Percentiles rank a stretch among this genome's conserved stretches.
These are phyloP conservation scores for Leucaena leucocephala DNA, from an alignment of 306 rosid species.

Conservation along the genomic window DNA sequence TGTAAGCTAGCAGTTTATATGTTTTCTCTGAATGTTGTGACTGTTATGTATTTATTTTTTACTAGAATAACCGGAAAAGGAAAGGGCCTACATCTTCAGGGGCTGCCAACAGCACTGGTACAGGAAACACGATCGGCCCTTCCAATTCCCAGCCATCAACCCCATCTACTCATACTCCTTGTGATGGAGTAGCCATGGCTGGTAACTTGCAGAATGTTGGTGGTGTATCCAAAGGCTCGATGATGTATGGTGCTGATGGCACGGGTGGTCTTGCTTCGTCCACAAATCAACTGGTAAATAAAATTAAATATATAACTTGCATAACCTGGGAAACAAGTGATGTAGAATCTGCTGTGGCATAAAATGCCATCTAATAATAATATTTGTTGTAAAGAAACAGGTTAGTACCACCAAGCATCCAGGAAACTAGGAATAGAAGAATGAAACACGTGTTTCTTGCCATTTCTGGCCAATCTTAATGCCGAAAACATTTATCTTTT, in stretches of 20 bases:
- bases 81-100: conserved; percentile 96
- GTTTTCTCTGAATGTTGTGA: conserved; percentile 33
- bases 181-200: conserved; percentile 73
- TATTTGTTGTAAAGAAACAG: conserved; percentile 4
- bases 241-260: conserved; percentile 76
- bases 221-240: conserved; percentile 66
- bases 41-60: conserved; percentile 35
- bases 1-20: background rate
- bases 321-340: conserved; percentile 10
- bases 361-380: conserved; percentile 30
- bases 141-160: conserved; percentile 96
- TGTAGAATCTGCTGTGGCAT: conserved; percentile 1
- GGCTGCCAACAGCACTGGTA: conserved; percentile 94
- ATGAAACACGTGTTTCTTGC: conserved; percentile 1
- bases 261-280: conserved; percentile 88
- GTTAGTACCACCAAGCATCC: conserved; percentile 7
- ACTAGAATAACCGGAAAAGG: conserved; percentile 80
- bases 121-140: conserved; percentile 90
- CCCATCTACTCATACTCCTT: conserved; percentile 94
- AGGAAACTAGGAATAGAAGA: background rate
- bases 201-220: conserved; percentile 75
- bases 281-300: conserved; percentile 86
- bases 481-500: conserved; percentile 14
- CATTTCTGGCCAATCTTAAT: conserved; percentile 25
- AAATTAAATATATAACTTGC: conserved; percentile 33